phyloP scores from a whole-genome alignment of 169 alveolate genomes.

The Plasmodium blacklocki region DNA sequence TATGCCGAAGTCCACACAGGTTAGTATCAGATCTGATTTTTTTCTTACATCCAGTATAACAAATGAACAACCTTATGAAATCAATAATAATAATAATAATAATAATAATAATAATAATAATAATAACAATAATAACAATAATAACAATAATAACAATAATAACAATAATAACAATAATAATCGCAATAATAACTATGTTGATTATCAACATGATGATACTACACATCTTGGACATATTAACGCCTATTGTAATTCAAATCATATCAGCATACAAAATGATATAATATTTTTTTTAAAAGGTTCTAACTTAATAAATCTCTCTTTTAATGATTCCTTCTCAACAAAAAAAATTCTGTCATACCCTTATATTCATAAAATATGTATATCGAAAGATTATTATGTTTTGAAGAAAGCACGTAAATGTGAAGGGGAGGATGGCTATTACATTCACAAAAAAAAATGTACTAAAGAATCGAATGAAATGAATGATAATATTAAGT shows the following conservation, averaged over 20 bases:
- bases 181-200: not conserved
- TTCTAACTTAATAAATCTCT: not conserved
- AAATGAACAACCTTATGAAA: no score
- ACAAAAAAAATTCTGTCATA: conserved; percentile 10
- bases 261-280: not conserved
- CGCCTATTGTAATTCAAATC: not conserved
- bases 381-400: conserved; percentile 29
- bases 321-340: conserved; percentile 26
- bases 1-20: no score
- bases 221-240: no score
- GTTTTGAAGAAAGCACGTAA: conserved; percentile 13
- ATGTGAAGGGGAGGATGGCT: not conserved
- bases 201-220: not conserved
- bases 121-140: not conserved
- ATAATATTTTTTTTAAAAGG: conserved; percentile 1
- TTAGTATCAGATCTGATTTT: no score
- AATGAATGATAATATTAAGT: not conserved
- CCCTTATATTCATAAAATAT: conserved; percentile 27
- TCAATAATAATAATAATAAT: not conserved
- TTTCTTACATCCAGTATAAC: no score
- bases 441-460: not conserved
- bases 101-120: not conserved
- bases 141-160: not conserved
- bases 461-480: not conserved
- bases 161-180: not conserved